phyloP scores from a whole-genome alignment of 371 early-diverging fungal species.

The Batrachochytrium dendrobatidis region DNA sequence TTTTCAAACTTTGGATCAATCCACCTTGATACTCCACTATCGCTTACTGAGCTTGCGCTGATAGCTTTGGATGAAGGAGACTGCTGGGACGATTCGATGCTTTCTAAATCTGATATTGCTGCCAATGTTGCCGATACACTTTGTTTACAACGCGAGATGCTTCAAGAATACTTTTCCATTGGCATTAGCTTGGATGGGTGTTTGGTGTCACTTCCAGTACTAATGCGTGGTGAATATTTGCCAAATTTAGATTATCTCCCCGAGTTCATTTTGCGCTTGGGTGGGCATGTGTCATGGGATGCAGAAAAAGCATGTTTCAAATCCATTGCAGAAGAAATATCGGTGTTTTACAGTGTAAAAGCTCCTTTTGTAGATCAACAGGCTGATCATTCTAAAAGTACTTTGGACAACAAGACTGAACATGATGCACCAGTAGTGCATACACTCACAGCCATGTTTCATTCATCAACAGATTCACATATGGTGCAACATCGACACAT shows the following conservation, averaged over 20 bases:
- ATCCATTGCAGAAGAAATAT: constrained; percentile 60
- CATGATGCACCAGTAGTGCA: neutral
- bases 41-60: constrained; percentile 57
- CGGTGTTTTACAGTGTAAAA: constrained; percentile 68
- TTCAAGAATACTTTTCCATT: constrained; percentile 79
- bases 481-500: constrained; percentile 42
- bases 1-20: constrained; percentile 82
- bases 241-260: constrained; percentile 81
- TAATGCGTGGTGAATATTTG: constrained; percentile 60
- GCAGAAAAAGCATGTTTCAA: constrained; percentile 74
- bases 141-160: constrained; percentile 62
- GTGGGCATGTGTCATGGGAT: constrained; percentile 71
- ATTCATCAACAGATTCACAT: constrained; percentile 2
- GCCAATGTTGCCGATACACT: constrained; percentile 21
- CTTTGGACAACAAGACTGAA: neutral
- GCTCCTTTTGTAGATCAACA: constrained; percentile 36
- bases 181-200: constrained; percentile 54
- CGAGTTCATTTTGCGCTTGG: constrained; percentile 67
- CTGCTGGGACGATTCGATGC: constrained; percentile 27
- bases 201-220: constrained; percentile 64
- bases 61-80: constrained; percentile 53
- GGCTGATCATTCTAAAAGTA: neutral
- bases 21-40: constrained; percentile 47
- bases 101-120: constrained; percentile 31
- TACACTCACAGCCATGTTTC: neutral